Evolutionary conservation across 1,139 yeast genomes (phyloP).

Genomic region (Pichia sp.): DNA sequence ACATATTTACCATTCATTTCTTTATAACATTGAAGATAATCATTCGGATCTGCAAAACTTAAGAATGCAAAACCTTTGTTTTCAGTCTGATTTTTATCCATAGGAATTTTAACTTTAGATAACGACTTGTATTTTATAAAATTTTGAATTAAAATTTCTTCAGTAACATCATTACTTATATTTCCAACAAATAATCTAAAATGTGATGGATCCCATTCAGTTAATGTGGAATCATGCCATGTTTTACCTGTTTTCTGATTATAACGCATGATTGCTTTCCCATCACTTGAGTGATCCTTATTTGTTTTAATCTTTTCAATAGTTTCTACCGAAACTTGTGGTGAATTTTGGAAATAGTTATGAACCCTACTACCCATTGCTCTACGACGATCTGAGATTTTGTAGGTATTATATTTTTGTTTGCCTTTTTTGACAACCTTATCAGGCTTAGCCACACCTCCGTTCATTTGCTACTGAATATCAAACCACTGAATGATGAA

Average conservation of each 20-base stretch:
- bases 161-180: slow-evolving; percentile 61
- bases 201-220: slow-evolving; percentile 41
- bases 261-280: slow-evolving; percentile 14
- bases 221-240: slow-evolving; percentile 44
- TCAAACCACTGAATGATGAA: too few species aligned
- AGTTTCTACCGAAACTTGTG: slow-evolving; percentile 9
- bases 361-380: slow-evolving; percentile 40
- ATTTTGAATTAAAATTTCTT: slow-evolving; percentile 44
- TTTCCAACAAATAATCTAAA: slow-evolving; percentile 72
- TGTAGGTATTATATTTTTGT: slow-evolving; percentile 27
- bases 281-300: background rate
- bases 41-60: slow-evolving; percentile 55
- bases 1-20: slow-evolving; percentile 73
- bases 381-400: slow-evolving; percentile 46
- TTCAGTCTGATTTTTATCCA: slow-evolving; percentile 32
- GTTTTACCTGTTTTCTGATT: slow-evolving; percentile 30
- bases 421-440: slow-evolving; percentile 13
- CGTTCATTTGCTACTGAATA: too few species aligned
- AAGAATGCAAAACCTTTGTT: slow-evolving; percentile 70
- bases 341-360: slow-evolving; percentile 31
- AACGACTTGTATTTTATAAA: slow-evolving; percentile 46
- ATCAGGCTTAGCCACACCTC: background rate
- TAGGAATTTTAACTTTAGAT: slow-evolving; percentile 49
- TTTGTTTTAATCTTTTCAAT: slow-evolving; percentile 1
- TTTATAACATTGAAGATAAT: slow-evolving; percentile 62